Base-by-base conservation (phyloP, 345 rosid species). In the Salix viminalis region DNA sequence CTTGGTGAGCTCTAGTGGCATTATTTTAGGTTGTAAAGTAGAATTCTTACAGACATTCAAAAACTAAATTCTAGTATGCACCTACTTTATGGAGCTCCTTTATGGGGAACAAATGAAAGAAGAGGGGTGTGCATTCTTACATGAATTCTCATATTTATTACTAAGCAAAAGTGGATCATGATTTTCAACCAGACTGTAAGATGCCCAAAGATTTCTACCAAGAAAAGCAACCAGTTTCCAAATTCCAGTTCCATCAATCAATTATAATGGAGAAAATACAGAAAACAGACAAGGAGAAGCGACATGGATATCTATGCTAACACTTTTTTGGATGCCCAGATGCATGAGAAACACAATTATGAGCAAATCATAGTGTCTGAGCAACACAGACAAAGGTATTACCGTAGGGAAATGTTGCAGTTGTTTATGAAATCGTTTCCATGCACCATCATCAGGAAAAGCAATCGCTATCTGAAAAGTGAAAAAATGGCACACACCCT, bases 391-490 rank as follows among this genome's bases (percentile, higher is more conserved):
- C 50, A 46, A 34, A 46, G 16, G 19, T 2, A 58, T 70, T 90
- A 95, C 99, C 88, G 76, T 90, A 15, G 99, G 99, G 76, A 90
- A 95, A 87, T 95, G 99, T 76, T 95, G 98, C 81, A 95, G 92
- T 84, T 90, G 98, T 76, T 93, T 95, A 85, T 95, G 96, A 85
- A 93, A 95, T 75, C 98, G 83, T 83, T 95, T 95, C 98, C 98
- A 95, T 23, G 98, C 97, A 81, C 99, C 99, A 79, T 95, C 99
- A 85, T 95, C 99, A 24, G 99, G 99, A 83, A 93, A 95, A 82
- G 99, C 99, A 81, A 95, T 91, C 67, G 99, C 87, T 84, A 93
- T 91, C 99, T 95, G 93, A 23, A 75, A 71, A 77, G 13, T 62
- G 46, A 82, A 76, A 65, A 84, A 74, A 60, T 30, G 66, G 41